Percentiles rank a stretch among this genome's conserved stretches.
Conservation (phyloP, 2,329 filamentous ascomycete genomes). For the Cytospora piceae region DNA sequence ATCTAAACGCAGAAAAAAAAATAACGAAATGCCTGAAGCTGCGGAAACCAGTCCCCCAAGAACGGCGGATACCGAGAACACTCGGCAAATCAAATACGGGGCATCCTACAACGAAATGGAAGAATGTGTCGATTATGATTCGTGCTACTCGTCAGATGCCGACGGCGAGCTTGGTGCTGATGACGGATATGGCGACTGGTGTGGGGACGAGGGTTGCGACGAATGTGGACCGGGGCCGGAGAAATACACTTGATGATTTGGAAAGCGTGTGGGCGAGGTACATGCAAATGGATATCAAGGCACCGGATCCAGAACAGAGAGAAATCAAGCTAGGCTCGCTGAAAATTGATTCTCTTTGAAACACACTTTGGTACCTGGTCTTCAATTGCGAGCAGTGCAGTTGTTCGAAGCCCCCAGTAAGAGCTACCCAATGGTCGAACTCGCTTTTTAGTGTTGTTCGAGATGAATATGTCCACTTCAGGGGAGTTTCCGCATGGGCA, state of each 20-base stretch:
- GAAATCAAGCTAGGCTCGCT: neutral
- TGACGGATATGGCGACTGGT: neutral
- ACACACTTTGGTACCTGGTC: too few relatives aligned
- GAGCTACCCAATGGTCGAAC: too few relatives aligned
- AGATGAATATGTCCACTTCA: too few relatives aligned
- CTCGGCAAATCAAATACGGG: neutral
- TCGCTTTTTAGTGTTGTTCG: too few relatives aligned
- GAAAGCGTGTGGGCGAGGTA: neutral
- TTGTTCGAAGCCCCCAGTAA: too few relatives aligned
- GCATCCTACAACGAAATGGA: neutral
- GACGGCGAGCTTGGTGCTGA: neutral
- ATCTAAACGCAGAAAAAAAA: neutral
- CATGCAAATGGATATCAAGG: neutral
- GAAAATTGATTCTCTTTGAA: neutral
- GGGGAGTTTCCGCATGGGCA: too few relatives aligned
- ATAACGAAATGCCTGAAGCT: neutral
- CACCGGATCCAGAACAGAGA: neutral
- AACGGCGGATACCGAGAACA: neutral
- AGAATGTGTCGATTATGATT: neutral
- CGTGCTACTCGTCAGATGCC: neutral
- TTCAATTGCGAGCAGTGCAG: too few relatives aligned
- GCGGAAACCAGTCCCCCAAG: neutral
- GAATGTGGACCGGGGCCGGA: neutral
- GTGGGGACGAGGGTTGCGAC: neutral
- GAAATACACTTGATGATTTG: neutral